Evolutionary conservation across 176 grass and related monocot species (phyloP), one percentile per base, ranked within the genome.

Genomic region (Oryza australiensis): DNA sequence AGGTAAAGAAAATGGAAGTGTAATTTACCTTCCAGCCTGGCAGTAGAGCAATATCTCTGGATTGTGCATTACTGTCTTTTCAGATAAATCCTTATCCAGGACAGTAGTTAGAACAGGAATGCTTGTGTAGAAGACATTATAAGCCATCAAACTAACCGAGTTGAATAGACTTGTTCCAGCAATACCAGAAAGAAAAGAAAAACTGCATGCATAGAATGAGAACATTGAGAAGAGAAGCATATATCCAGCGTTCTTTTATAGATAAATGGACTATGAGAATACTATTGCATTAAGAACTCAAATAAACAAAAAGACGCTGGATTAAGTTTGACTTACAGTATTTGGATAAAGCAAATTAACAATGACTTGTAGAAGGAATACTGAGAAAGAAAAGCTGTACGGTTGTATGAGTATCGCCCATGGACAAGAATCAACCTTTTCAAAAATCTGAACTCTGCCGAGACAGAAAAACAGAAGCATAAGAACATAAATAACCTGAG

Each of bases 351-450:
- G 79, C 95, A 98, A 83, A 98, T 94, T 86, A 98, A 81, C 77
- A 98, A 82, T 80, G 95, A 98, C 88, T 98, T 98, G 82, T 98
- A 98, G 76, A 98, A 98, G 26, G 95, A 98, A 92, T 98, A 98
- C 62, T 98, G 95, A 1, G 95, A 98, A 46, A 98, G 92, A 84
- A 98, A 98, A 30, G 95, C 90, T 38, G 95, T 94, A 30, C 92
- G 88, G 72, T 98, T 98, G 85, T 98, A 94, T 18, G 95, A 98
- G 78, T 98, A 98, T 62, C 95, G 86, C 34, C 95, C 95, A 86
- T 98, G 95, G 76, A 98, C 90, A 88, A 98, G 92, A 86, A 94
- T 91, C 82, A 98, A 80, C 79, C 95, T 98, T 92, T 93, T 94
- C 68, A 94, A 76, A 72, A 98, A 98, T 55, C 92, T 91, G 82